phyloP scores from a whole-genome alignment of 257 asterid species.

The Dorcoceras hygrometricum region DNA sequence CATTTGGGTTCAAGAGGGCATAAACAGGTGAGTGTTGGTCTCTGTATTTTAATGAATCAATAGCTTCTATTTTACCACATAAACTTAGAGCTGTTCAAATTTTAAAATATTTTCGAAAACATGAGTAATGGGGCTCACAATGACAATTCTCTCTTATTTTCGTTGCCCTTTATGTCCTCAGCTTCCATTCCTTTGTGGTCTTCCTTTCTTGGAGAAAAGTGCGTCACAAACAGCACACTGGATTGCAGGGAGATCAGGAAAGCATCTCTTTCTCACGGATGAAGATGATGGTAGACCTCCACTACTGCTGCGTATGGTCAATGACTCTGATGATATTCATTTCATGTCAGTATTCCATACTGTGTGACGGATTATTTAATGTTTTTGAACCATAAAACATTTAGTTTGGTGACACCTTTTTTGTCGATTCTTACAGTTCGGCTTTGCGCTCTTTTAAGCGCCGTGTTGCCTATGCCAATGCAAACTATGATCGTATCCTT shows the following conservation, averaged over 20 bases:
- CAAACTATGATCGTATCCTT: slow-evolving; percentile 89
- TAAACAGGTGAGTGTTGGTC: slow-evolving; percentile 55
- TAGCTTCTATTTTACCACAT: neutral
- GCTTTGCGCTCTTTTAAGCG: slow-evolving; percentile 83
- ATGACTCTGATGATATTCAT: slow-evolving; percentile 62
- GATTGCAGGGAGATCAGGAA: slow-evolving; percentile 90
- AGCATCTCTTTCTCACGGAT: slow-evolving; percentile 89
- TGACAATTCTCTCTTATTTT: neutral
- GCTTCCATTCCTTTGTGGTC: slow-evolving; percentile 91
- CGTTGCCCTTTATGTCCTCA: slow-evolving; percentile 27
- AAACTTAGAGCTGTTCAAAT: neutral
- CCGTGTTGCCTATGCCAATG: slow-evolving; percentile 90
- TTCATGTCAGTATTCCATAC: slow-evolving; percentile 59
- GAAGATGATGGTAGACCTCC: slow-evolving; percentile 74
- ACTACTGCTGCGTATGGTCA: slow-evolving; percentile 73
- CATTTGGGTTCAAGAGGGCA: slow-evolving; percentile 88
- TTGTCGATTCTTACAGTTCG: slow-evolving; percentile 45
- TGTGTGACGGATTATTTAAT: neutral
- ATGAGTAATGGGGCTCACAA: neutral
- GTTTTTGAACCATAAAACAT: neutral
- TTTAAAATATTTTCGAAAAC: neutral
- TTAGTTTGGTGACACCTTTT: slow-evolving; percentile 20
- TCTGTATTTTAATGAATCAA: slow-evolving; percentile 1
- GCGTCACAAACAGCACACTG: slow-evolving; percentile 82
- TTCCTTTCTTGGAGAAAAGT: slow-evolving; percentile 76